Base-by-base conservation (phyloP, 148 eudicot species). In the Chenopodium berlandieri region DNA sequence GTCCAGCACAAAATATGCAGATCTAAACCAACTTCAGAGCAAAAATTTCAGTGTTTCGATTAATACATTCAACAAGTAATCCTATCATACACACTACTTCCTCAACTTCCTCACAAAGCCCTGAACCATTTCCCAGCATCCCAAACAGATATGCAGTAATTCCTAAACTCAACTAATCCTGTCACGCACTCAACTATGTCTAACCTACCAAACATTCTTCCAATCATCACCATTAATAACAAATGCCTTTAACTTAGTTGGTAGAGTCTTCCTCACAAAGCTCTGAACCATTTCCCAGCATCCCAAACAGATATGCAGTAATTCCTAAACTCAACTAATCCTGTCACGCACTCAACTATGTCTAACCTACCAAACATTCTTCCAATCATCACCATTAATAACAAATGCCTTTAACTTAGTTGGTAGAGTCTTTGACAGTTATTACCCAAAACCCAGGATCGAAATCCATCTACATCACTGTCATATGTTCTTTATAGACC, bases 181-280 rank as follows among this genome's bases (percentile, higher is more conserved):
- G 60, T 20, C 27, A 77, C 16, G 20, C 23, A 62, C 25, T 17
- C 74, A 79, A 46, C 66, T 69, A 71, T 7, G 72, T 16, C 71
- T 2, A 9, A 72, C 77, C 82, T 71, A 62, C 47, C 60, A 79
- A 79, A 9, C 50, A 2, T 54, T 22, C 48, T 71, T 79, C n/a
- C 46, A 54, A 19, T 22, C 25, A 54, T 69, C 64, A 52, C 81
- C 67, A 79, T 32, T 48, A 27, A 67, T 71, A 47, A 67, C 40
- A 67, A 16, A 50, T 50, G 54, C 14, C 54, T 14, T 14, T 50
- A 50, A 13, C 54, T 11, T 50, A 50, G 13, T 13, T 50, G 54
- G 12, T 50, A 13, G 3, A 40, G 44, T 40, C 44, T 40, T 40
- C 32, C 32, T 7, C 47, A 37, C 40, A 71, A 23, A 40, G 19